Evolutionary conservation across 495 filamentous ascomycete genomes (phyloP).

Genomic region (Talaromyces ruber): DNA sequence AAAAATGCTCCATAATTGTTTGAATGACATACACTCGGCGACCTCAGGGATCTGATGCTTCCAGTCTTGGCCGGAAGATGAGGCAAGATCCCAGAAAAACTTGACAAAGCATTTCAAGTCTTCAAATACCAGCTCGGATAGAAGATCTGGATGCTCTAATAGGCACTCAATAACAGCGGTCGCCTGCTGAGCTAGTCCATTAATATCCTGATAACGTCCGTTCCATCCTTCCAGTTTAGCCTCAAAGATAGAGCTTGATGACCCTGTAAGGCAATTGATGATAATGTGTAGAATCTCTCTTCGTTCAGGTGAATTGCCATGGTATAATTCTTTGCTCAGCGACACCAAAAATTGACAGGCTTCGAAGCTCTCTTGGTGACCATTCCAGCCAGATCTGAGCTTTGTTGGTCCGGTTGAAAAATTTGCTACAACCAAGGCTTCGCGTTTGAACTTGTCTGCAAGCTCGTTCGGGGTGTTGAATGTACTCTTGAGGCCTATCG

Average conservation of each 20-base stretch:
- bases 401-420: slow-evolving; percentile 12
- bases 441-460: neutral
- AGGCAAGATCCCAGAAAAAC: neutral
- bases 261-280: neutral
- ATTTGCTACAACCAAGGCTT: neutral
- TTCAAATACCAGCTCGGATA: neutral
- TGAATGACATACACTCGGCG: slow-evolving; percentile 10
- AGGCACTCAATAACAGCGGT: neutral
- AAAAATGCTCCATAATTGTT: slow-evolving; percentile 35
- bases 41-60: neutral
- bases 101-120: neutral
- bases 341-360: slow-evolving; percentile 24
- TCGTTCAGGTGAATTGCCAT: neutral
- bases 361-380: slow-evolving; percentile 30
- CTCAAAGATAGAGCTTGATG: neutral
- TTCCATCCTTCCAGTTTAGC: neutral
- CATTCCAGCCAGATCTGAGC: slow-evolving; percentile 9
- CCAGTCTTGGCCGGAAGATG: neutral
- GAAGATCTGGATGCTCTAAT: neutral
- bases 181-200: neutral
- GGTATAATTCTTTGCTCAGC: neutral
- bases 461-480: neutral
- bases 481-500: slow-evolving; percentile 14
- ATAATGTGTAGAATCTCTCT: neutral
- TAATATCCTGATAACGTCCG: neutral